Conservation (phyloP, 352 stramenopile genomes). For the Peronospora belbahrii region DNA sequence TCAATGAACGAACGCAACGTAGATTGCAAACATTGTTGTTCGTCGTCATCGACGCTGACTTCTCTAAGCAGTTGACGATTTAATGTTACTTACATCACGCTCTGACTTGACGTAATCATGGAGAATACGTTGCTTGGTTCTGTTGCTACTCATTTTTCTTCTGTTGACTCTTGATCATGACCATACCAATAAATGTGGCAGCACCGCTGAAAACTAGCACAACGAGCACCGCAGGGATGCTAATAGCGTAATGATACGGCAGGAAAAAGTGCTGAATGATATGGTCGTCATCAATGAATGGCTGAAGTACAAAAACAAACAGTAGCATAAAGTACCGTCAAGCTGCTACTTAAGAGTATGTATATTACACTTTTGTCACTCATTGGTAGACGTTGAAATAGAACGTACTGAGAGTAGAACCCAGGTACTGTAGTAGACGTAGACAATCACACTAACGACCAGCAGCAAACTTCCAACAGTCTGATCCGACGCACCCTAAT, state of each 20-base stretch:
- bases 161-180: conserved; percentile 85
- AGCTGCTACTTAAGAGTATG: too few relatives aligned
- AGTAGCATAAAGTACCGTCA: background rate
- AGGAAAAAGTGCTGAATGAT: conserved; percentile 78
- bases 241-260: conserved; percentile 85
- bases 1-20: conserved; percentile 16
- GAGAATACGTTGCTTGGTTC: background rate
- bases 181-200: conserved; percentile 82
- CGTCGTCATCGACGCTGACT: conserved; percentile 4
- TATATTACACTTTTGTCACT: too few relatives aligned
- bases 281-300: conserved; percentile 81
- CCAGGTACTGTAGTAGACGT: conserved; percentile 89
- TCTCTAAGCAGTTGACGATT: conserved; percentile 10
- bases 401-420: conserved; percentile 79
- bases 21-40: conserved; percentile 17
- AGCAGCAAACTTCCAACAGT: conserved; percentile 68
- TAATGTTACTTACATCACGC: background rate
- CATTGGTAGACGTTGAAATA: too few relatives aligned
- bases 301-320: conserved; percentile 52
- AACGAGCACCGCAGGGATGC: conserved; percentile 76
- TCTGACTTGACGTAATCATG: background rate
- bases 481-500: conserved; percentile 68
- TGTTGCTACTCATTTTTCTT: conserved; percentile 42
- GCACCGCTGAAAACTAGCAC: conserved; percentile 80
- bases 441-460: conserved; percentile 71